Base-by-base conservation (phyloP, 2,329 filamentous ascomycete species). In the Fusarium sp. region DNA sequence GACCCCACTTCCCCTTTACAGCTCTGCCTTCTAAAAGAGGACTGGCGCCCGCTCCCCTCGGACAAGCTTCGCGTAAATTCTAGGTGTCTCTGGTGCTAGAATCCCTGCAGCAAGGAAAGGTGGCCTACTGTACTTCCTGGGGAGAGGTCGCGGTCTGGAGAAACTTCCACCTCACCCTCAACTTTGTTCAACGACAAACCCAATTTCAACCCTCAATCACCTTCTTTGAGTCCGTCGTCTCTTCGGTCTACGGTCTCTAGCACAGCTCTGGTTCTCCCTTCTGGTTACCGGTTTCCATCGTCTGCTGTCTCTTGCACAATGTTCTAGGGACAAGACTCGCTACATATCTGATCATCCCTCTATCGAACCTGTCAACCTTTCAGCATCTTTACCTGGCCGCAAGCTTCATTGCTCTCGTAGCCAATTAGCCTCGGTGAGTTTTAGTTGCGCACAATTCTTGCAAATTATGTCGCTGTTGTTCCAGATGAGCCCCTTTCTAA, bases 161-260 rank as follows among this genome's bases (percentile, higher is more conserved):
- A 79, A 80, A 77, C 79, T 81, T 81, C 80, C 78, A 81, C 80
- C 76, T 82, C 78, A 80, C 77, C 78, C 75, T 81, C 74, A 79
- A 74, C 70, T 65, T 65, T 74, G 57, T 63, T 66, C 65, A 66
- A 59, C 72, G 63, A 71, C 70, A 76, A 64, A 60, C 42, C 66
- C 68, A 71, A 64, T 69, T 68, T 69, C 66, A 70, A 67, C 61
- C 67, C 65, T 64, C 63, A 68, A 63, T 71, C 66, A 69, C 72
- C 70, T 73, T 60, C 69, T 63, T 57, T 63, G 56, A 66, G 68
- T 63, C 69, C 68, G 64, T 61, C 61, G 65, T 60, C 69, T 55
- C 50, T 62, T 68, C 71, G 61, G 66, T 66, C 60, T 54, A 68
- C 70, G 75, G 74, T 77, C 74, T 75, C 73, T 74, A 76, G 74